Percentiles rank a stretch among this genome's conserved stretches.
Evolutionary conservation across 768 basidiomycete genomes (phyloP).

Genomic region (Phylloporus sp.): DNA sequence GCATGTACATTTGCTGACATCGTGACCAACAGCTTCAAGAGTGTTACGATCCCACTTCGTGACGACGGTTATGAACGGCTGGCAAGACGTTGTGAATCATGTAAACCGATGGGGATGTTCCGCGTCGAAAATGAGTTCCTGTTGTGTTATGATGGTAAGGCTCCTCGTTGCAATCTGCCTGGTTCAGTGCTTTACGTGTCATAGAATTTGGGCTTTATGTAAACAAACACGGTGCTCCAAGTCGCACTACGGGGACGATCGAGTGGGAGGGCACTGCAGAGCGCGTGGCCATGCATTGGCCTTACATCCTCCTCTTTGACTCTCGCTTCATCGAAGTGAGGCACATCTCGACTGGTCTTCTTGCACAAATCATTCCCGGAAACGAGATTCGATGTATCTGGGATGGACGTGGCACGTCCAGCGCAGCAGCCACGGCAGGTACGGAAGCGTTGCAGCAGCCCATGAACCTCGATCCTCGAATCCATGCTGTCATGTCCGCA

Average conservation of each 20-base stretch:
- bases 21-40: constrained; percentile 57
- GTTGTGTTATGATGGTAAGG: constrained; percentile 79
- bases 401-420: constrained; percentile 64
- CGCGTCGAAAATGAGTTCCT: constrained; percentile 85
- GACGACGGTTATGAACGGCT: constrained; percentile 68
- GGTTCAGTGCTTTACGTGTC: constrained; percentile 5
- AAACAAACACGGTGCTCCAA: constrained; percentile 86
- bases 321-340: constrained; percentile 88
- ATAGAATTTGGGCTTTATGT: constrained; percentile 90
- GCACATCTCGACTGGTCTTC: constrained; percentile 72
- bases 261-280: constrained; percentile 96
- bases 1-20: neutral
- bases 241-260: constrained; percentile 61
- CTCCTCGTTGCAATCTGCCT: neutral
- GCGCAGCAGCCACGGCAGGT: constrained; percentile 22
- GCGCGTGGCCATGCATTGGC: constrained; percentile 82
- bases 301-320: constrained; percentile 85
- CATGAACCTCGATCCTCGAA: constrained; percentile 70
- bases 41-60: constrained; percentile 81
- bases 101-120: constrained; percentile 87
- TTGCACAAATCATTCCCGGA: constrained; percentile 79
- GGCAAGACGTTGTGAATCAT: constrained; percentile 75
- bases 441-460: constrained; percentile 34
- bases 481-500: constrained; percentile 83
- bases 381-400: constrained; percentile 81